phyloP scores from a whole-genome alignment of 305 asterid genomes.

The Coffea humblotiana region DNA sequence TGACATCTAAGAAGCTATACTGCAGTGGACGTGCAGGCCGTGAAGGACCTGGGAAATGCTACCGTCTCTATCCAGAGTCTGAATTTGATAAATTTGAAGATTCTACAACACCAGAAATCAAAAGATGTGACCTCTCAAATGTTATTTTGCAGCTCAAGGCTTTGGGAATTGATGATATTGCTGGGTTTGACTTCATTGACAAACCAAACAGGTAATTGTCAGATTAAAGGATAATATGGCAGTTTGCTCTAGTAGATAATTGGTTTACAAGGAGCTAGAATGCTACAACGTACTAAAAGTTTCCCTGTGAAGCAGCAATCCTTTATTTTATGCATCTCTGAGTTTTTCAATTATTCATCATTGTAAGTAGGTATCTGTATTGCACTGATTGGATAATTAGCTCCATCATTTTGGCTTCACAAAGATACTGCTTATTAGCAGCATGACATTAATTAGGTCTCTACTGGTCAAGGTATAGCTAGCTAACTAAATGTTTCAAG shows the following conservation, averaged over 20 bases:
- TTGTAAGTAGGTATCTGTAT: background rate
- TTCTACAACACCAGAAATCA: slow-evolving; percentile 86
- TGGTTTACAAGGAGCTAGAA: background rate
- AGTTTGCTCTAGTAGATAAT: background rate
- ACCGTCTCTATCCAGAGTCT: slow-evolving; percentile 90
- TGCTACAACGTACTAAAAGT: background rate
- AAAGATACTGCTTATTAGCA: background rate
- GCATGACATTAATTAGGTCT: background rate
- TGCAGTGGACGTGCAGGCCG: slow-evolving; percentile 99
- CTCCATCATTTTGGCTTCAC: background rate
- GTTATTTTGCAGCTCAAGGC: slow-evolving; percentile 98
- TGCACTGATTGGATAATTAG: background rate
- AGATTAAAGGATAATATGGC: background rate
- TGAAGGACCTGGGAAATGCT: slow-evolving; percentile 97
- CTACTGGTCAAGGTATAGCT: background rate
- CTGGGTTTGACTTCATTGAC: slow-evolving; percentile 89
- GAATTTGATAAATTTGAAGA: slow-evolving; percentile 82
- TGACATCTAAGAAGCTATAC: slow-evolving; percentile 7
- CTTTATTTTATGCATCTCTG: background rate
- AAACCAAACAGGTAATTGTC: slow-evolving; percentile 76
- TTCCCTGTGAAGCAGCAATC: background rate
- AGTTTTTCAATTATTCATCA: background rate
- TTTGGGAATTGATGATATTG: slow-evolving; percentile 77
- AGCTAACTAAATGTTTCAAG: background rate
- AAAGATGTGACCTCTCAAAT: slow-evolving; percentile 87